These are phyloP conservation scores for Fusarium penzigii DNA, from an alignment of 2,329 filamentous ascomycete species.

Conservation along the genomic window DNA sequence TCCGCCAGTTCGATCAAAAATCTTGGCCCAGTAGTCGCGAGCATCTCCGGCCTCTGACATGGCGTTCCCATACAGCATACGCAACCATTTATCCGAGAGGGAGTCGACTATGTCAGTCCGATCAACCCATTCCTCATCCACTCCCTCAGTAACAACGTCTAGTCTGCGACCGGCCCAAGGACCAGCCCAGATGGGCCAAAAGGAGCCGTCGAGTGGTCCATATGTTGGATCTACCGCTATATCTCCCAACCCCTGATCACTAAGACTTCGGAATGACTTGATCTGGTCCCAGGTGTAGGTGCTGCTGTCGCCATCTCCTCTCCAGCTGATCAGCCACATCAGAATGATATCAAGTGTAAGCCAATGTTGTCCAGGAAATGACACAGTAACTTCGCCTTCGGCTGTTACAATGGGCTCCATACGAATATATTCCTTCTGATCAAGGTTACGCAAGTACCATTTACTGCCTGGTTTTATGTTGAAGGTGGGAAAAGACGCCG, in stretches of 20 bases:
- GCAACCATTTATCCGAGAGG: conserved; percentile 2
- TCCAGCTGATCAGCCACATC: conserved; percentile 13
- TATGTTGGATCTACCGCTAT: neutral
- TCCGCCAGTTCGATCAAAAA: neutral
- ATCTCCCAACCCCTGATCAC: neutral
- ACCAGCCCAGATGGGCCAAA: conserved; percentile 4
- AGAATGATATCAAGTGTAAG: conserved; percentile 11
- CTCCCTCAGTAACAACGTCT: conserved; percentile 1
- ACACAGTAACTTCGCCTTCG: neutral
- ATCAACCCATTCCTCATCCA: conserved; percentile 1
- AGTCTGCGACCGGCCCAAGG: conserved; percentile 9
- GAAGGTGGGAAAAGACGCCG: neutral
- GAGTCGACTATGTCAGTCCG: neutral
- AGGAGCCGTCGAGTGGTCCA: neutral
- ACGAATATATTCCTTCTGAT: conserved; percentile 6
- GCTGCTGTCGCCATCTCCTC: neutral
- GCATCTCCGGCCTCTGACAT: neutral
- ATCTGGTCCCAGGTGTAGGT: conserved; percentile 5
- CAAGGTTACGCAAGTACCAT: conserved; percentile 13
- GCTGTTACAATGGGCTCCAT: conserved; percentile 4
- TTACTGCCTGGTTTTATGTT: neutral
- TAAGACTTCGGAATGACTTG: neutral
- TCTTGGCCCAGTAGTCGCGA: neutral
- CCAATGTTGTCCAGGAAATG: neutral
- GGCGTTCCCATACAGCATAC: neutral